phyloP scores from a whole-genome alignment of 306 rosid genomes.

The Inga laurina region DNA sequence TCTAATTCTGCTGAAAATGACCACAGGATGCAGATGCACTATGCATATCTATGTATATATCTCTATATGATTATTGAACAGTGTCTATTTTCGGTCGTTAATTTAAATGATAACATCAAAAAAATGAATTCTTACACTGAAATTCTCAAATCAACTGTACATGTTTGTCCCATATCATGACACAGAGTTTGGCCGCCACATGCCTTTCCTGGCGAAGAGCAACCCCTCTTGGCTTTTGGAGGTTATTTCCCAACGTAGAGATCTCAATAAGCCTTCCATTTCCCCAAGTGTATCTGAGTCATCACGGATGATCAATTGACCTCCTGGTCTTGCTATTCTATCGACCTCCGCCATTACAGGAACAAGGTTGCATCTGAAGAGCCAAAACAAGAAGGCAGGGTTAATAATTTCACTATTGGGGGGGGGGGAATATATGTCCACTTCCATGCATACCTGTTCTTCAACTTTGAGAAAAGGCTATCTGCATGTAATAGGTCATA shows the following conservation, averaged over 20 bases:
- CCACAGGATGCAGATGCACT: background rate
- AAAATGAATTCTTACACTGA: background rate
- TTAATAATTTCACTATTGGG: conserved; percentile 4
- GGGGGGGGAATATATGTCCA: conserved; percentile 5
- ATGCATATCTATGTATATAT: background rate
- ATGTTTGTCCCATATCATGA: conserved; percentile 40
- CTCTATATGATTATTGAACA: background rate
- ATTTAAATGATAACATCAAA: background rate
- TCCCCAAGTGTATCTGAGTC: conserved; percentile 66
- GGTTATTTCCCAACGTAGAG: conserved; percentile 86
- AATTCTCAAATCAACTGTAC: background rate
- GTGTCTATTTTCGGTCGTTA: background rate
- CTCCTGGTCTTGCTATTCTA: conserved; percentile 83
- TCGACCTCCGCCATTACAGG: conserved; percentile 87
- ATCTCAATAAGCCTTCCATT: conserved; percentile 71
- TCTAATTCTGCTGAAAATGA: conserved; percentile 7
- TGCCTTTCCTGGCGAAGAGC: conserved; percentile 80
- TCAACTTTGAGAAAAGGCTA: conserved; percentile 77
- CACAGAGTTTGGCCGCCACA: conserved; percentile 64
- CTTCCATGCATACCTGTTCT: conserved; percentile 59
- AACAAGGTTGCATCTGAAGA: conserved; percentile 72
- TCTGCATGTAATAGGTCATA: conserved; percentile 92
- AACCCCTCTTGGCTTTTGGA: conserved; percentile 70
- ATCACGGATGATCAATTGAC: conserved; percentile 73
- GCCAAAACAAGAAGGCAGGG: conserved; percentile 25